Base-by-base conservation (phyloP, 208 protist genomes). In the Trypanosomatidae sp. region DNA sequence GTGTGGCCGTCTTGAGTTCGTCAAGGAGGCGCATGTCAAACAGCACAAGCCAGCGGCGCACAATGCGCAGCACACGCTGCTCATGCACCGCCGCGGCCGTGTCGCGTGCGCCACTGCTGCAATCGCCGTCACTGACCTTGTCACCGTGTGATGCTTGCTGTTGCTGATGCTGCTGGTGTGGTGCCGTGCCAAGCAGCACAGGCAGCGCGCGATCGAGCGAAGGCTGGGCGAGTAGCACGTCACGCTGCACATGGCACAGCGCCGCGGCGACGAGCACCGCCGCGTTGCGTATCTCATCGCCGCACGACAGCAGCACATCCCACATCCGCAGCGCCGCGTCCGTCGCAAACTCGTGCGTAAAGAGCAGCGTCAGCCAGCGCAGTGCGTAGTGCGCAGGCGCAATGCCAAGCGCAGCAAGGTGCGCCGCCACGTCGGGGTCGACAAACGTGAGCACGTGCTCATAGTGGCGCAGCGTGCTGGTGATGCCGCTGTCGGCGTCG, bases 281-380 rank as follows among this genome's bases (percentile, higher is more conserved):
- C 3, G 44, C 63, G 23, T 48, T 60, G 38, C 66, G 33, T 0
- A 90, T 19, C 33, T 88, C 45, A 38, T 69, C 67, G 4, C 71
- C 61, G 42, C 79, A 82, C 4, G 82, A 87, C 13, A 94, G 51
- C 0, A 94, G 51, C 66, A 81, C 90, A 38, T 94, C 86, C 82
- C 86, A 94, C 4, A 94, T 47, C 6, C 79, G 56, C 48, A 90
- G 62, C 0, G 71, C 53, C 55, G 85, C 73, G 1, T 68, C 70
- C 13, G 82, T 71, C 26, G 71, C 71, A 45, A 94, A 92, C 43
- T 91, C 86, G 23, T 92, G 81, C 26, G 72, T 82, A 41, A 94
- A 85, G 3, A 94, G 60, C 4, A 91, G 57, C 42, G 78, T 88
- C 8, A 94, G 56, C 86, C 86, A 94, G 7, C 86, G 66, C 27